Evolutionary conservation across 331 rosid genomes (phyloP).

Genomic region (Telfairia occidentalis): DNA sequence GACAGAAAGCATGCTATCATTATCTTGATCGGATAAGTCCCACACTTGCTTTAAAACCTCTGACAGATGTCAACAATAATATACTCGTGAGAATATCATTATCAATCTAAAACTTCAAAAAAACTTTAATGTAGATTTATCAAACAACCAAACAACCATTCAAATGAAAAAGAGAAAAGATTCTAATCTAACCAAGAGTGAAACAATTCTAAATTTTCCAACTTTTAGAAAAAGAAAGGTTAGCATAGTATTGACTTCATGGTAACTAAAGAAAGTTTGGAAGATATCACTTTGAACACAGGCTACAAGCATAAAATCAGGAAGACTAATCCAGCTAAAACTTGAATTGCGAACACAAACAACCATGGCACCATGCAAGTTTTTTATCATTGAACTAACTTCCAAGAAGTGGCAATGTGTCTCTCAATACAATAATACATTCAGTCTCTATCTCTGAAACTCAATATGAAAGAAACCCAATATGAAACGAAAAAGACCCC

Average conservation of each 20-base stretch:
- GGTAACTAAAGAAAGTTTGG: neutral
- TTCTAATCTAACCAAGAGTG: neutral
- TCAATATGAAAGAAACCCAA: neutral
- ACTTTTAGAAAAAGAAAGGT: neutral
- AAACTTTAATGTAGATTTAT: conserved; percentile 15
- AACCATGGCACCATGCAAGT: neutral
- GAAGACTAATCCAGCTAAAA: neutral
- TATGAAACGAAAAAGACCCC: neutral
- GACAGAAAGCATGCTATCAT: conserved; percentile 96
- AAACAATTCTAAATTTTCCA: neutral
- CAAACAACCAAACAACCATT: neutral
- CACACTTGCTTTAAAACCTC: conserved; percentile 97
- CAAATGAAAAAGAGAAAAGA: neutral
- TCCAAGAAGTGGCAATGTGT: neutral
- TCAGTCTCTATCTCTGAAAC: neutral
- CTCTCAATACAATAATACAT: neutral
- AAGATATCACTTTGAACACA: neutral
- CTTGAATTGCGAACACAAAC: neutral
- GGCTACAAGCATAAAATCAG: neutral
- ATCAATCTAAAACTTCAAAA: neutral
- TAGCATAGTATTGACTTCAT: neutral
- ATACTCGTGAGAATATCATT: conserved; percentile 26
- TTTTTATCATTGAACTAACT: neutral
- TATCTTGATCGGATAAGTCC: conserved; percentile 98
- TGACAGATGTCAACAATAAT: conserved; percentile 42